Percentiles rank a stretch among this genome's conserved stretches.
Evolutionary conservation across 768 basidiomycete genomes (phyloP).

Genomic region (Xerocomellus dryophilus): DNA sequence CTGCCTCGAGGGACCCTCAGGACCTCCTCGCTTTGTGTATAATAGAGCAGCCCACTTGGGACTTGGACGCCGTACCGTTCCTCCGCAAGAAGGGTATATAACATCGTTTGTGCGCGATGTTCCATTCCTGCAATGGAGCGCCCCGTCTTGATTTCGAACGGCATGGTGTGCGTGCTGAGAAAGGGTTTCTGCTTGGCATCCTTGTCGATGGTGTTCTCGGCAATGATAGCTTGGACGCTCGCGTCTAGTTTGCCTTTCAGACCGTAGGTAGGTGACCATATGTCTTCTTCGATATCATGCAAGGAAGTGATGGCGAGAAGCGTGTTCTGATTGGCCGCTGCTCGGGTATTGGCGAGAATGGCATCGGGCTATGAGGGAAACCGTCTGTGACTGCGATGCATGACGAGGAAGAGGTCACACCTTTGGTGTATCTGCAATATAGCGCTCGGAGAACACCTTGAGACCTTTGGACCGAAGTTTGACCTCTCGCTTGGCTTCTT

Average conservation of each 20-base stretch:
- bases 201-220: slow-evolving; percentile 39
- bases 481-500: slow-evolving; percentile 66
- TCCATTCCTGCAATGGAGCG: slow-evolving; percentile 74
- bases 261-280: slow-evolving; percentile 94
- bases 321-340: slow-evolving; percentile 44
- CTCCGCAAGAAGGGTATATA: slow-evolving; percentile 87
- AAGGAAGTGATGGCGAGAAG: slow-evolving; percentile 71
- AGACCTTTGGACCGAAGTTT: slow-evolving; percentile 62
- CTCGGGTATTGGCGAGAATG: slow-evolving; percentile 64
- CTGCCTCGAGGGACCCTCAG: slow-evolving; percentile 74
- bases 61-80: slow-evolving; percentile 89
- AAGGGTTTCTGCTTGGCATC: slow-evolving; percentile 16
- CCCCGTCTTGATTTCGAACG: slow-evolving; percentile 97
- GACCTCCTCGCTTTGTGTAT: slow-evolving; percentile 88
- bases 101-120: slow-evolving; percentile 96
- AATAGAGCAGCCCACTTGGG: slow-evolving; percentile 83
- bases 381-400: background rate
- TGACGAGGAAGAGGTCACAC: slow-evolving; percentile 33
- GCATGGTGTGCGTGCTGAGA: slow-evolving; percentile 42
- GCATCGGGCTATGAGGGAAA: slow-evolving; percentile 50
- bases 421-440: slow-evolving; percentile 63
- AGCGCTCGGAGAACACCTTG: slow-evolving; percentile 59
- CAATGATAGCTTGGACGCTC: slow-evolving; percentile 67
- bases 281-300: slow-evolving; percentile 93
- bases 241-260: slow-evolving; percentile 96